A percentile compares a stretch with the other conserved stretches of the same genome.
phyloP scores from a whole-genome alignment of 2,329 filamentous ascomycete genomes.

The Blumeria graminis region DNA sequence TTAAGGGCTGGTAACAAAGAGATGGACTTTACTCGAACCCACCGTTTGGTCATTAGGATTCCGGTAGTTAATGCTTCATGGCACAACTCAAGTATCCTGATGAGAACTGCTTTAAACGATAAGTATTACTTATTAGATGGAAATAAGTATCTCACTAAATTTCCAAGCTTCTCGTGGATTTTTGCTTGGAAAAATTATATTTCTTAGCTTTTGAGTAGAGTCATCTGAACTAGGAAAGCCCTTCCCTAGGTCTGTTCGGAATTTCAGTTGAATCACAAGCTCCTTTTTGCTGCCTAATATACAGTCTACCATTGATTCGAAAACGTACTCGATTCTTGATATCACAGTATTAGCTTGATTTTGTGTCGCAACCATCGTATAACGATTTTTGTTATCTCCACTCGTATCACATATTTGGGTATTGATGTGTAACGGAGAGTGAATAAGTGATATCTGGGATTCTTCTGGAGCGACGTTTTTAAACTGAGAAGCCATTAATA shows the following conservation, averaged over 20 bases:
- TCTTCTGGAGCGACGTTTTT: too few species aligned
- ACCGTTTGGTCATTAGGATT: constrained; percentile 37
- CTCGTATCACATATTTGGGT: too few species aligned
- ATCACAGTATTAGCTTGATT: constrained; percentile 18
- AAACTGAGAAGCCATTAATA: too few species aligned
- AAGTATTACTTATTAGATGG: not conserved
- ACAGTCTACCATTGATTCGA: constrained; percentile 25
- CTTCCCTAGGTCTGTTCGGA: constrained; percentile 9
- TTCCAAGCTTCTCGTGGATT: constrained; percentile 23
- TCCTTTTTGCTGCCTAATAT: constrained; percentile 20
- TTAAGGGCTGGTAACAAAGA: not conserved
- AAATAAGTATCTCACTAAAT: constrained; percentile 21
- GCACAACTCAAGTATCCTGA: constrained; percentile 33
- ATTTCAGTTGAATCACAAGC: constrained; percentile 24
- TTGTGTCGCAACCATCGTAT: not conserved
- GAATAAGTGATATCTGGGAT: too few species aligned
- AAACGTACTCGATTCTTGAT: constrained; percentile 28
- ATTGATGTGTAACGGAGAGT: too few species aligned
- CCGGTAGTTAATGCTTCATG: constrained; percentile 33
- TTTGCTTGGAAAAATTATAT: constrained; percentile 23
- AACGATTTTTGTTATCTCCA: too few species aligned
- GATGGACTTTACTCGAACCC: constrained; percentile 2
- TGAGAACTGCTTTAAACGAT: constrained; percentile 23
- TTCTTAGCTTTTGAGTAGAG: constrained; percentile 2
- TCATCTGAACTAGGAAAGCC: not conserved